Percentiles rank a stretch among this genome's conserved stretches.
Evolutionary conservation across 495 filamentous ascomycete species (phyloP).

Genomic region (Penicillium atrosanguineum): DNA sequence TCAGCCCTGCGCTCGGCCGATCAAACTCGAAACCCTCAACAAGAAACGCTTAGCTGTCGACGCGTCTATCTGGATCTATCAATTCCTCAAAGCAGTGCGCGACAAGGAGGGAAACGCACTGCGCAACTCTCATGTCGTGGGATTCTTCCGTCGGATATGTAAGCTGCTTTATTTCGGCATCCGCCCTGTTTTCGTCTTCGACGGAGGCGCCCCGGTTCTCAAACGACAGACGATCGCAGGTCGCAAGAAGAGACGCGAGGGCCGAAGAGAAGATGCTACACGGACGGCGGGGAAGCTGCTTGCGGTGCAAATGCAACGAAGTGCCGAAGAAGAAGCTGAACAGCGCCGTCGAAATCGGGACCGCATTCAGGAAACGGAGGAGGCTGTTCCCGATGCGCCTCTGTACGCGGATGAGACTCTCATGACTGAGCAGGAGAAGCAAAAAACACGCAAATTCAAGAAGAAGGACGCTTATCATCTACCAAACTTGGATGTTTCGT

Average conservation of each 20-base stretch:
- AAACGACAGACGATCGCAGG: slow-evolving; percentile 87
- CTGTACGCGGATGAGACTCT: slow-evolving; percentile 87
- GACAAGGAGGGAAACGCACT: slow-evolving; percentile 98
- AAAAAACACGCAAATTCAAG: slow-evolving; percentile 72
- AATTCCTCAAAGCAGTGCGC: slow-evolving; percentile 96
- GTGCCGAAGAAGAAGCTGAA: slow-evolving; percentile 78
- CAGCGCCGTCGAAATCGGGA: slow-evolving; percentile 53
- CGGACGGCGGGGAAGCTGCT: slow-evolving; percentile 86
- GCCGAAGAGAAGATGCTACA: slow-evolving; percentile 86
- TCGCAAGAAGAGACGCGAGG: slow-evolving; percentile 78
- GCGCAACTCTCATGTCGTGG: slow-evolving; percentile 90
- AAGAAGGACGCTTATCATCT: slow-evolving; percentile 95
- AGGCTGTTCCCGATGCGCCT: slow-evolving; percentile 66
- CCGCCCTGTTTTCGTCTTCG: slow-evolving; percentile 95
- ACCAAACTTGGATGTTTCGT: slow-evolving; percentile 71
- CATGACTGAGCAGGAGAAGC: slow-evolving; percentile 75
- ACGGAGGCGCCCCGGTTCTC: slow-evolving; percentile 86
- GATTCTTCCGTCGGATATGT: slow-evolving; percentile 97
- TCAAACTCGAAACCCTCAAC: slow-evolving; percentile 93
- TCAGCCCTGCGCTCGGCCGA: slow-evolving; percentile 78
- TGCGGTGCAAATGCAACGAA: slow-evolving; percentile 86
- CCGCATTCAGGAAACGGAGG: slow-evolving; percentile 54
- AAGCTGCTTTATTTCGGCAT: slow-evolving; percentile 97
- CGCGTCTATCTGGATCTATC: slow-evolving; percentile 99
- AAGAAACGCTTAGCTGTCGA: slow-evolving; percentile 94